Base-by-base conservation (phyloP, 2,329 filamentous ascomycete species). In the Colletotrichum sp. region DNA sequence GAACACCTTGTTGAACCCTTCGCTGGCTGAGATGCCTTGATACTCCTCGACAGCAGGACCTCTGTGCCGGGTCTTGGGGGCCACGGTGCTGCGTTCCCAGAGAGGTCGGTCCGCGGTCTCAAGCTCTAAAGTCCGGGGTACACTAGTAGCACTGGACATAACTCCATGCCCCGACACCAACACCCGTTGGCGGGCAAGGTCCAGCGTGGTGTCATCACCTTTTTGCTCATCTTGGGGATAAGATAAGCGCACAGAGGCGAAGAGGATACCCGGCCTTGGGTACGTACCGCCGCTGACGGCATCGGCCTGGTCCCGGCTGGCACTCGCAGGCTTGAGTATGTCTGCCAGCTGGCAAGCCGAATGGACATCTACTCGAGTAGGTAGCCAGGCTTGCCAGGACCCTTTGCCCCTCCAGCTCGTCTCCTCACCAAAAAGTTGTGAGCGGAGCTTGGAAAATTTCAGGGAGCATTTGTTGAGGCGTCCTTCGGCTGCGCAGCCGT, bases 111-210 rank as follows among this genome's bases (percentile, higher is more conserved):
- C 69, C 68, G 26, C 69, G 73, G 73, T 32, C 69, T 62, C 58
- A 59, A 64, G 26, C 36, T 73, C 64, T 55, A 75, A 73, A 75
- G 73, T 75, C 73, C 70, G 73, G 73, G 73, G 73, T 72, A 67
- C 52, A 30, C 67, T 59, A 67, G 52, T 55, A 69, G 32, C 67
- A 69, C 28, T 30, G n/a, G 30, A 28, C 38, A 36, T 26, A 30
- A n/a, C 28, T 32, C 58, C 16, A 32, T 48, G 18, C 16, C 43
- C 43, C 43, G 43, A 52, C 58, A 36, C 28, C 26, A 61, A 61
- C 21, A 55, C 62, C 62, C 62, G 18, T 24, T 10, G 43, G 34
- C 43, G 30, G 34, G 34, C n/a, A 64, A 58, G 30, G 59, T 52
- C 61, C 59, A 58, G 71, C 21, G 66, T 65, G 59, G 71, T 70